Evolutionary conservation across 2,329 filamentous ascomycete genomes (phyloP).

Genomic region (Phyllosticta citriasiana): DNA sequence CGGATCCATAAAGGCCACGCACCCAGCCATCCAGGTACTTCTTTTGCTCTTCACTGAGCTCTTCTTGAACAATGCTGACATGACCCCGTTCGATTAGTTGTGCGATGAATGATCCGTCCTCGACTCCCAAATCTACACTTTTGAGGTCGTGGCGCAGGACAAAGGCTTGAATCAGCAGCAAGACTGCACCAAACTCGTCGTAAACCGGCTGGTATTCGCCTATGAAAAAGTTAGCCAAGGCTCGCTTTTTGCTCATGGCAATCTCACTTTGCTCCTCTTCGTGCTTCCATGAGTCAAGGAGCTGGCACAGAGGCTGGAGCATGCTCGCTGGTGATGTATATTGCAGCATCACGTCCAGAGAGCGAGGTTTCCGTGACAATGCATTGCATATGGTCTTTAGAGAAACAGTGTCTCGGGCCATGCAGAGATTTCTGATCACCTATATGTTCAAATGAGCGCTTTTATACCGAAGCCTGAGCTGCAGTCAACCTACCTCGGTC

Average conservation of each 20-base stretch:
- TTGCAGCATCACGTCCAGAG: conserved; percentile 64
- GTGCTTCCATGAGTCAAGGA: conserved; percentile 71
- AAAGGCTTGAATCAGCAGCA: conserved; percentile 64
- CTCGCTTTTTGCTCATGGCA: neutral
- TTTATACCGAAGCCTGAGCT: neutral
- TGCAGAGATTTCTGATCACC: conserved; percentile 60
- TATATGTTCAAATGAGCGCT: conserved; percentile 23
- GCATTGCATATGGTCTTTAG: conserved; percentile 64
- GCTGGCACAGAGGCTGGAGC: conserved; percentile 60
- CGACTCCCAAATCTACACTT: conserved; percentile 53
- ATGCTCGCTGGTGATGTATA: conserved; percentile 63
- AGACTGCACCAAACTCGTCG: conserved; percentile 71
- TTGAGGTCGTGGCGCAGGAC: conserved; percentile 65
- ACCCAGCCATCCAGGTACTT: conserved; percentile 65
- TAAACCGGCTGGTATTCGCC: conserved; percentile 78
- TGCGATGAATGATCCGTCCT: conserved; percentile 57
- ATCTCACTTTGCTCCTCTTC: conserved; percentile 61
- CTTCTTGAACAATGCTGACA: conserved; percentile 45
- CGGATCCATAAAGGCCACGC: conserved; percentile 58
- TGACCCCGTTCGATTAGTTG: conserved; percentile 54
- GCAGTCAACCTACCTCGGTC: conserved; percentile 26
- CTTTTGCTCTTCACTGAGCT: conserved; percentile 56
- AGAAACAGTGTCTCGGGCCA: conserved; percentile 68
- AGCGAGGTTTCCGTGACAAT: conserved; percentile 61
- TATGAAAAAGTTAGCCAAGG: conserved; percentile 16